phyloP scores from a whole-genome alignment of 2,329 filamentous ascomycete genomes.

The Fusarium brevicatenulatum region DNA sequence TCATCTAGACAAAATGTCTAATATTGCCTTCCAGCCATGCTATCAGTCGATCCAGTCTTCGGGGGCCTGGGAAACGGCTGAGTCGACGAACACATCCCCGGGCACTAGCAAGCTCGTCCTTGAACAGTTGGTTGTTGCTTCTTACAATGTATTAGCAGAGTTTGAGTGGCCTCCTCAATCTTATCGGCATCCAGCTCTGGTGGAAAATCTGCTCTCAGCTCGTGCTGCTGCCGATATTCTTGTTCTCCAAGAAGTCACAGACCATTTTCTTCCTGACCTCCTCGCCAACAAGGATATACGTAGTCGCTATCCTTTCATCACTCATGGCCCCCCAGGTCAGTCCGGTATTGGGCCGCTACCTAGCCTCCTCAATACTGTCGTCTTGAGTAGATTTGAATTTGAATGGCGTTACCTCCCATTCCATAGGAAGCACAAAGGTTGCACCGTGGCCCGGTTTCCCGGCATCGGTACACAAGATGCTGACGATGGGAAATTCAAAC shows the following conservation, averaged over 20 bases:
- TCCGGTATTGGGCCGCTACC: conserved; percentile 64
- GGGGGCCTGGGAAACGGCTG: conserved; percentile 10
- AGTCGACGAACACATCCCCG: background rate
- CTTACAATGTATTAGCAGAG: conserved; percentile 65
- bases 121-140: conserved; percentile 54
- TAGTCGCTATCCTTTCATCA: conserved; percentile 63
- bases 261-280: conserved; percentile 68
- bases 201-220: conserved; percentile 56
- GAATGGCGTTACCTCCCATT: conserved; percentile 66
- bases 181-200: conserved; percentile 54
- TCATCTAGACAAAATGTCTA: background rate
- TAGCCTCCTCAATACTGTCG: conserved; percentile 68
- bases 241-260: conserved; percentile 71
- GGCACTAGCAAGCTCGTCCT: background rate
- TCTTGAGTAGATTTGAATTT: conserved; percentile 67
- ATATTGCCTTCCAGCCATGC: conserved; percentile 6
- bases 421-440: conserved; percentile 66
- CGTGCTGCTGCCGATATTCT: conserved; percentile 59
- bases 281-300: conserved; percentile 59
- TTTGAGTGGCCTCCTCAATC: conserved; percentile 58
- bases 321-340: conserved; percentile 66
- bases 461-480: conserved; percentile 23
- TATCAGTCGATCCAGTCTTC: conserved; percentile 14
- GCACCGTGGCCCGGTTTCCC: conserved; percentile 59
- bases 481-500: conserved; percentile 41